These are phyloP conservation scores for Colletotrichum musicola DNA, from an alignment of 2,329 filamentous ascomycete genomes.

Conservation along the genomic window DNA sequence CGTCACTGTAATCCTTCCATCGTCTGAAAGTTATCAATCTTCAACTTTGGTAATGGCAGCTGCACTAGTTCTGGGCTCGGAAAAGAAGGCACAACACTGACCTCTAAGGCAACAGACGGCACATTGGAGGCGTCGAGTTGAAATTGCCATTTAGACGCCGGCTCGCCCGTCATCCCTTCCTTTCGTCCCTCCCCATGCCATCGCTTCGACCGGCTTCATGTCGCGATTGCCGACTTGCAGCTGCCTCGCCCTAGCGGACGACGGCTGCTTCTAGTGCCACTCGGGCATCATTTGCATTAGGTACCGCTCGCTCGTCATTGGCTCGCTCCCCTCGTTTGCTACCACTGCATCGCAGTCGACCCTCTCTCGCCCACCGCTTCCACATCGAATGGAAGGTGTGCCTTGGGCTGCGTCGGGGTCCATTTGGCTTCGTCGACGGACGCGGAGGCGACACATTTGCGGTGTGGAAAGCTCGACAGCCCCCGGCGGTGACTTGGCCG, in stretches of 20 bases:
- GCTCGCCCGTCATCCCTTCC: constrained; percentile 25
- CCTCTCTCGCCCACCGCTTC: constrained; percentile 22
- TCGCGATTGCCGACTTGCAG: constrained; percentile 7
- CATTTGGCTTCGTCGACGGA: constrained; percentile 5
- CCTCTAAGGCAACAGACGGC: no score
- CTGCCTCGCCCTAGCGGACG: constrained; percentile 1
- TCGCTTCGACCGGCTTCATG: constrained; percentile 18
- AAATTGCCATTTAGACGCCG: background rate
- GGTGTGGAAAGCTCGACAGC: constrained; percentile 31
- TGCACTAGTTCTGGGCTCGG: no score
- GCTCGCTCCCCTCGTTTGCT: constrained; percentile 6
- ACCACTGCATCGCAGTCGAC: background rate
- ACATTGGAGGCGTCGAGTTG: no score
- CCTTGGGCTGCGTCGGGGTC: background rate
- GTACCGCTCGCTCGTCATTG: background rate
- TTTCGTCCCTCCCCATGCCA: background rate
- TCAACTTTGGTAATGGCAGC: no score
- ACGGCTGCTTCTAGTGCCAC: constrained; percentile 26
- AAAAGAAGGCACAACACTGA: no score
- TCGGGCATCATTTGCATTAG: constrained; percentile 12
- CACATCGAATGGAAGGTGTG: background rate
- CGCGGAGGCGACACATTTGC: constrained; percentile 23
- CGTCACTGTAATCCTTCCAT: no score
- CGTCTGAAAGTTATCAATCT: no score
- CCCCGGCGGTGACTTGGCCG: constrained; percentile 35